These are phyloP conservation scores for Paradendryphiella salina DNA, from an alignment of 2,329 filamentous ascomycete genomes.

Conservation along the genomic window DNA sequence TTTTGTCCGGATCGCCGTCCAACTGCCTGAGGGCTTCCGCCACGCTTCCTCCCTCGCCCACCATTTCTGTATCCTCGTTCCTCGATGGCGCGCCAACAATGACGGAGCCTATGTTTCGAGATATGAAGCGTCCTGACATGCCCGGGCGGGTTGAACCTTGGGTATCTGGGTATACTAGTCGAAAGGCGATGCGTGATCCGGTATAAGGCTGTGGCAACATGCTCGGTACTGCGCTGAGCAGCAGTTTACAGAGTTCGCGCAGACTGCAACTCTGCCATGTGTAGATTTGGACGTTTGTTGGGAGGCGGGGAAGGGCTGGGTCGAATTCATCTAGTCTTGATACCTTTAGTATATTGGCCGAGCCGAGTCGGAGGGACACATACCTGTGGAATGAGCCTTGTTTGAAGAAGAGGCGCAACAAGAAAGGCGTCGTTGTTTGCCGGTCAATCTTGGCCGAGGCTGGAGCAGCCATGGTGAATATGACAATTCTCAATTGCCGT, in stretches of 20 bases:
- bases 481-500: not conserved
- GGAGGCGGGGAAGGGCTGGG: conserved; percentile 57
- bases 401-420: conserved; percentile 83
- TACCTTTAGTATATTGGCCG: conserved; percentile 4
- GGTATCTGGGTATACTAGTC: conserved; percentile 81
- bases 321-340: conserved; percentile 70
- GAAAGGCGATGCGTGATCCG: conserved; percentile 84
- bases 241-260: conserved; percentile 75
- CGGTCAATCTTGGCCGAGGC: conserved; percentile 59
- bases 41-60: conserved; percentile 19
- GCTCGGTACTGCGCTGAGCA: conserved; percentile 68
- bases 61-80: conserved; percentile 23
- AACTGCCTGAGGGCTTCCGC: conserved; percentile 49
- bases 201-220: conserved; percentile 73
- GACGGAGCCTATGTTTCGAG: conserved; percentile 81
- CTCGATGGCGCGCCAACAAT: conserved; percentile 62
- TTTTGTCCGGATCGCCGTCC: conserved; percentile 69
- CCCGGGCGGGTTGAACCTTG: conserved; percentile 49
- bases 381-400: conserved; percentile 72
- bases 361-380: not conserved
- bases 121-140: conserved; percentile 66
- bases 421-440: conserved; percentile 75
- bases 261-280: conserved; percentile 84
- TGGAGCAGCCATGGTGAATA: conserved; percentile 39
- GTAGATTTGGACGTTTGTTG: conserved; percentile 76